phyloP scores from a whole-genome alignment of 78 protist genomes.

The Mastigamoeba balamuthi region DNA sequence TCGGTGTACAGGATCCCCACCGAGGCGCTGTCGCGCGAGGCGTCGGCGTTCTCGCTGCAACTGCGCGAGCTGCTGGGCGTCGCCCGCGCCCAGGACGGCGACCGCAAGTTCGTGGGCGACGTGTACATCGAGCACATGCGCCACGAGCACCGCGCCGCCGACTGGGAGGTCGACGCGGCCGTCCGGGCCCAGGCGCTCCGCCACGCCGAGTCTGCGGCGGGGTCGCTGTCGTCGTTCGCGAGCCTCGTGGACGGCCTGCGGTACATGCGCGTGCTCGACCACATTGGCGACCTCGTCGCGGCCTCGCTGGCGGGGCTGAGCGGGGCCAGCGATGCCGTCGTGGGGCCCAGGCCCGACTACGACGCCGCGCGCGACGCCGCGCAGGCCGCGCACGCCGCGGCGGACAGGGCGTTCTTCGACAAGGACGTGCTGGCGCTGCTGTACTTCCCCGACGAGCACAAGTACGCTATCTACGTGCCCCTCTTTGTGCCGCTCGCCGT shows the following conservation, averaged over 20 bases:
- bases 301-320: background rate
- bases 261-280: slow-evolving; percentile 40
- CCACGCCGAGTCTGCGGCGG: slow-evolving; percentile 5
- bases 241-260: slow-evolving; percentile 25
- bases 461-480: slow-evolving; percentile 66
- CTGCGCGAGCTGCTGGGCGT: slow-evolving; percentile 44
- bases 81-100: background rate
- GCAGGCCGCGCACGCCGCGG: background rate
- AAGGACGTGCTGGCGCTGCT: slow-evolving; percentile 54
- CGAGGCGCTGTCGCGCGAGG: slow-evolving; percentile 1
- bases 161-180: slow-evolving; percentile 2
- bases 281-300: slow-evolving; percentile 21
- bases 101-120: background rate
- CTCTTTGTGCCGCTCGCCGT: slow-evolving; percentile 62
- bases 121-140: background rate
- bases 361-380: background rate
- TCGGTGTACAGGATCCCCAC: background rate
- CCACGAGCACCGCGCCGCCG: background rate
- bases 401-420: slow-evolving; percentile 66
- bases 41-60: slow-evolving; percentile 23
- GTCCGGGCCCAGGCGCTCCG: slow-evolving; percentile 5
- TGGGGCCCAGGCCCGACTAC: background rate
- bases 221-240: slow-evolving; percentile 15
- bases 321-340: background rate
- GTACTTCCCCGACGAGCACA: slow-evolving; percentile 76